Percentiles rank a stretch among this genome's conserved stretches.
These are phyloP conservation scores for Neurospora sp. DNA, from an alignment of 495 filamentous ascomycete genomes.

Conservation along the genomic window DNA sequence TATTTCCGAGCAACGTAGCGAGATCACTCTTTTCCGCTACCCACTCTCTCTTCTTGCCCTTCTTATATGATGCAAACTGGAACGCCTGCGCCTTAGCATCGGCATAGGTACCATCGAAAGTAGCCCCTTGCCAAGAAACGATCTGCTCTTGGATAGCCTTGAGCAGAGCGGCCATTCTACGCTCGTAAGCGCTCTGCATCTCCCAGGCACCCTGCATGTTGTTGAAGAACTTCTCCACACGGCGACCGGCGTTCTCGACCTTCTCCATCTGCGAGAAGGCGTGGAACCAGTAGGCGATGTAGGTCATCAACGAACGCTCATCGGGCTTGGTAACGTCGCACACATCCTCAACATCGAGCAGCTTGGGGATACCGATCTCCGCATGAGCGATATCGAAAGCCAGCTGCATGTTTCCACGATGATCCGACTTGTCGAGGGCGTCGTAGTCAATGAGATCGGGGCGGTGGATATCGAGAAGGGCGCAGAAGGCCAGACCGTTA, in stretches of 20 bases:
- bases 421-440: conserved; percentile 83
- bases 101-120: conserved; percentile 82
- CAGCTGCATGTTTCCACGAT: conserved; percentile 92
- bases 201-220: conserved; percentile 99
- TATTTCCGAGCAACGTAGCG: conserved; percentile 88
- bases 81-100: conserved; percentile 82
- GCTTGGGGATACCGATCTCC: conserved; percentile 92
- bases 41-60: conserved; percentile 81
- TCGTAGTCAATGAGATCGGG: conserved; percentile 97
- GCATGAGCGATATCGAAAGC: conserved; percentile 92
- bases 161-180: conserved; percentile 70
- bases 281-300: conserved; percentile 99
- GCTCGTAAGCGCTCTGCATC: conserved; percentile 94
- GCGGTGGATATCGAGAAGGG: conserved; percentile 90
- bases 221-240: conserved; percentile 96
- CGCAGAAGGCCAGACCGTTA: conserved; percentile 92
- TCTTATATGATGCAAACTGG: conserved; percentile 79
- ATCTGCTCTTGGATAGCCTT: conserved; percentile 62
- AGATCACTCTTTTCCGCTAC: conserved; percentile 96
- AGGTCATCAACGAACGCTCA: conserved; percentile 95
- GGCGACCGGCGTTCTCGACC: conserved; percentile 90
- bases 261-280: conserved; percentile 97
- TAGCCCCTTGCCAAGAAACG: conserved; percentile 62
- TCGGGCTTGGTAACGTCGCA: conserved; percentile 94
- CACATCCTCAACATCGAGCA: conserved; percentile 96